Base-by-base conservation (phyloP, 83 land plant genomes). In the Picea abies region DNA sequence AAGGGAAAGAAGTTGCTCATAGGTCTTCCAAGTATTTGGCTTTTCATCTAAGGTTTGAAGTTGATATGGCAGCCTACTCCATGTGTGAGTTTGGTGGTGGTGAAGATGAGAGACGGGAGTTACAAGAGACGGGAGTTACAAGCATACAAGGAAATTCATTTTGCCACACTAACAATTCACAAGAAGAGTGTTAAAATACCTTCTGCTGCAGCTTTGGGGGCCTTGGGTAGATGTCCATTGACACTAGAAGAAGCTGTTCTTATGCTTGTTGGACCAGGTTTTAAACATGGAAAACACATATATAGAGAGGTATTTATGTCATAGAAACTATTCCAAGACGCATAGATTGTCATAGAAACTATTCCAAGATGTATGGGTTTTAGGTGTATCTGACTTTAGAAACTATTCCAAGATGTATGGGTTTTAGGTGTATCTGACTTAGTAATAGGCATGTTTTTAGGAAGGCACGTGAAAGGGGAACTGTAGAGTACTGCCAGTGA, bases 11-110 rank as follows among this genome's bases (percentile, higher is more conserved):
- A 32, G 64, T 11, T 71, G 25, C 69, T 3, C 63, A 17, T 7
- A 83, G 79, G 72, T 60, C 85, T 44, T 78, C 91, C 63, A 93
- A 86, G 84, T 96, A 92, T 70, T 63, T 98, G 76, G 93, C 95
- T 37, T 22, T 98, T 66, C 99, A 96, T 66, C 83, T 98, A 73
- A 91, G 99, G 64, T 93, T 96, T 90, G 99, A 98, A 88, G 91
- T 93, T 82, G 99, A 98, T 81, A 96, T 98, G 99, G 99, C 88
- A 61, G 99, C 99, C 69, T 89, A 98, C 87, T 96, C 99, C 19
- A 73, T 98, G 85, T 98, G 99, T 82, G 95, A 98, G 58, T 98
- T 94, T 93, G 99, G 99, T 80, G 98, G 99, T 76, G 99, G 96
- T 20, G 97, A 91, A 37, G 86, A 85, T 49, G 97, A 96, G 80